phyloP scores from a whole-genome alignment of 2,329 filamentous ascomycete species.

The Endoconidiophora laricicola region DNA sequence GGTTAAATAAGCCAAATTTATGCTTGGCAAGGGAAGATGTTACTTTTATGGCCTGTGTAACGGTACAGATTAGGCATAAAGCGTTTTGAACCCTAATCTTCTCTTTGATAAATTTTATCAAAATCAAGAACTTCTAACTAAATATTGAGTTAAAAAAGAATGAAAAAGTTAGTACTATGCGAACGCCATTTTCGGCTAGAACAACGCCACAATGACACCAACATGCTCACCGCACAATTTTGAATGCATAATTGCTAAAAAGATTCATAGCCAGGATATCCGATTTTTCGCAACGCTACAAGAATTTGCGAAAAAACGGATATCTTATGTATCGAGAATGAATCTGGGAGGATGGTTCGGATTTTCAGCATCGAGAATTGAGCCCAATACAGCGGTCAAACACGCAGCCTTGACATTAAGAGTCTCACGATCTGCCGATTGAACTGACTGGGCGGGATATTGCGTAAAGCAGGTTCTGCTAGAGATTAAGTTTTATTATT shows the following conservation, averaged over 20 bases:
- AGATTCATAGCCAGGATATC: background rate
- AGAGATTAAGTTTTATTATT: too few species aligned
- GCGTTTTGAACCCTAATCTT: background rate
- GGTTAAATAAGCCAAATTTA: background rate
- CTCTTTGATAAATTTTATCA: background rate
- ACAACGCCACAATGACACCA: background rate
- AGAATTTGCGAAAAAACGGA: background rate
- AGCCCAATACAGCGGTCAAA: constrained; percentile 23
- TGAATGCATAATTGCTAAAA: background rate
- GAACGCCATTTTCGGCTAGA: background rate
- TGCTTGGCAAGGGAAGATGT: background rate
- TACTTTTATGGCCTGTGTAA: background rate
- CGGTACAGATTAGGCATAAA: background rate
- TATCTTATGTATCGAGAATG: background rate
- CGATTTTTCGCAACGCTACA: background rate
- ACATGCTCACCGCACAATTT: background rate
- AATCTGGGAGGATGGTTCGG: background rate
- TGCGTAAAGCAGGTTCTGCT: too few species aligned
- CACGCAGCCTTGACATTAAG: constrained; percentile 34
- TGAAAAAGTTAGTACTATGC: background rate
- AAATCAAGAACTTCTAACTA: too few species aligned
- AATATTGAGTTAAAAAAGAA: too few species aligned
- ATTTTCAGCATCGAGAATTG: constrained; percentile 14
- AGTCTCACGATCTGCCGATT: constrained; percentile 62
- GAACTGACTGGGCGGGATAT: constrained; percentile 38